Conservation (phyloP, 805 yeast species). For the Candida anglica region DNA sequence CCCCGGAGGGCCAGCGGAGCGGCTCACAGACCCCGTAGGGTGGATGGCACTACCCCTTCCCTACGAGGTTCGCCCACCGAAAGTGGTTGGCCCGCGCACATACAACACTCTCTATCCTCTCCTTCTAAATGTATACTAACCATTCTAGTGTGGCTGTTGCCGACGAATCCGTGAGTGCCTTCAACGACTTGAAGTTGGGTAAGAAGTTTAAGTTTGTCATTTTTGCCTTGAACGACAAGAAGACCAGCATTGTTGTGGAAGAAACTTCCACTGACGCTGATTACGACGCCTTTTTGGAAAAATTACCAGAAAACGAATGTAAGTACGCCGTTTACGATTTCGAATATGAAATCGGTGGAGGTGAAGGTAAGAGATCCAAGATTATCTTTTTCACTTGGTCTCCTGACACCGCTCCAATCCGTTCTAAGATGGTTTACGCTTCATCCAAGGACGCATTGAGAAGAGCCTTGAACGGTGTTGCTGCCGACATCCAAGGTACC, state of each 20-base stretch:
- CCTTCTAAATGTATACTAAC: conserved; percentile 8
- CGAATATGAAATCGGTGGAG: conserved; percentile 84
- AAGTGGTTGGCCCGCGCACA: too few relatives aligned
- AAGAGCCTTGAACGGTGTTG: conserved; percentile 92
- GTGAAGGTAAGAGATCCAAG: conserved; percentile 91
- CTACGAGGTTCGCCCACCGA: too few relatives aligned
- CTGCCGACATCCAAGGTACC: conserved; percentile 96
- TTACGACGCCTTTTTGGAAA: conserved; percentile 82
- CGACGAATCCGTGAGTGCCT: conserved; percentile 88
- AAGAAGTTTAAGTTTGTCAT: conserved; percentile 82
- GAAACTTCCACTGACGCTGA: conserved; percentile 70
- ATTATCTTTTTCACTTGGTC: conserved; percentile 82
- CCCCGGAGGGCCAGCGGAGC: too few relatives aligned
- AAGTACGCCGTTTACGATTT: conserved; percentile 96
- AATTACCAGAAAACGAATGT: conserved; percentile 94
- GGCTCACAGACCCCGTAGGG: too few relatives aligned
- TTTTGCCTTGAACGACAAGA: conserved; percentile 74
- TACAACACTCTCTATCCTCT: too few relatives aligned
- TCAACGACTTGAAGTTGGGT: conserved; percentile 94
- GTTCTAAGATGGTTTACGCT: conserved; percentile 97
- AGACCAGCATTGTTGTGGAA: conserved; percentile 89
- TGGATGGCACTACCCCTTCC: too few relatives aligned
- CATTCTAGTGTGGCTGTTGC: conserved; percentile 39
- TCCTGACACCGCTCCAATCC: conserved; percentile 94
- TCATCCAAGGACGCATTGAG: conserved; percentile 97